A percentile compares a stretch with the other conserved stretches of the same genome.
Evolutionary conservation across 2,329 filamentous ascomycete genomes (phyloP).

Genomic region (Laburnicola sp.): DNA sequence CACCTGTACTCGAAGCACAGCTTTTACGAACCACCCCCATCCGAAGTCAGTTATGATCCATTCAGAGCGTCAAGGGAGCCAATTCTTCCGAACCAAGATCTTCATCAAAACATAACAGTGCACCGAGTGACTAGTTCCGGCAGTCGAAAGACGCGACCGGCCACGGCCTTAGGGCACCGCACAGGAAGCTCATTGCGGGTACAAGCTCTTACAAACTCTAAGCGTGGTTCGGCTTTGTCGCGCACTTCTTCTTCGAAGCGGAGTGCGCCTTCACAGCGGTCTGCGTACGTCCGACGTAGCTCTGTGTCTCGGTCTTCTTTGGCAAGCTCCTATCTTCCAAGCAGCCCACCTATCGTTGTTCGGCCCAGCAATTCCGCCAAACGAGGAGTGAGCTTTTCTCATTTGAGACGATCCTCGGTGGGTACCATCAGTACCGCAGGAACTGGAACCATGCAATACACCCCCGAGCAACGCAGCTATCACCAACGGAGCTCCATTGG

Average conservation of each 20-base stretch:
- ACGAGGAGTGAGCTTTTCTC: slow-evolving; percentile 66
- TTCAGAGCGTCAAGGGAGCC: slow-evolving; percentile 70
- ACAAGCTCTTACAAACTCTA: slow-evolving; percentile 42
- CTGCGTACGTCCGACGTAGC: slow-evolving; percentile 23
- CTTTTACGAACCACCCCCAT: slow-evolving; percentile 55
- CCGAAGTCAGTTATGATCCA: slow-evolving; percentile 75
- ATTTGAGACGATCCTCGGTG: slow-evolving; percentile 54
- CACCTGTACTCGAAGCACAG: slow-evolving; percentile 54
- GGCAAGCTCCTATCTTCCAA: slow-evolving; percentile 52
- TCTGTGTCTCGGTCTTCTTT: slow-evolving; percentile 49
- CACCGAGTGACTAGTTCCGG: slow-evolving; percentile 55
- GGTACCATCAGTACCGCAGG: slow-evolving; percentile 45
- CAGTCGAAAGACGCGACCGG: slow-evolving; percentile 42
- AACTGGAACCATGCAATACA: slow-evolving; percentile 29
- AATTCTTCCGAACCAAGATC: slow-evolving; percentile 53
- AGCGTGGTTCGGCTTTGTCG: slow-evolving; percentile 37
- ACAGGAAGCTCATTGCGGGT: slow-evolving; percentile 51
- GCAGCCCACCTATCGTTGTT: slow-evolving; percentile 52
- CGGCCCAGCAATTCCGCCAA: slow-evolving; percentile 58
- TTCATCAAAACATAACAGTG: slow-evolving; percentile 69
- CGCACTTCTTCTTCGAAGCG: slow-evolving; percentile 38
- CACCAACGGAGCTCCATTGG: slow-evolving; percentile 24
- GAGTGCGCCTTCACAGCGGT: slow-evolving; percentile 34
- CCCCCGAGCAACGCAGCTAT: slow-evolving; percentile 37
- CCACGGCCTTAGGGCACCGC: slow-evolving; percentile 43